phyloP scores from a whole-genome alignment of 2,329 filamentous ascomycete species.

The Colletotrichum neosansevieriae region DNA sequence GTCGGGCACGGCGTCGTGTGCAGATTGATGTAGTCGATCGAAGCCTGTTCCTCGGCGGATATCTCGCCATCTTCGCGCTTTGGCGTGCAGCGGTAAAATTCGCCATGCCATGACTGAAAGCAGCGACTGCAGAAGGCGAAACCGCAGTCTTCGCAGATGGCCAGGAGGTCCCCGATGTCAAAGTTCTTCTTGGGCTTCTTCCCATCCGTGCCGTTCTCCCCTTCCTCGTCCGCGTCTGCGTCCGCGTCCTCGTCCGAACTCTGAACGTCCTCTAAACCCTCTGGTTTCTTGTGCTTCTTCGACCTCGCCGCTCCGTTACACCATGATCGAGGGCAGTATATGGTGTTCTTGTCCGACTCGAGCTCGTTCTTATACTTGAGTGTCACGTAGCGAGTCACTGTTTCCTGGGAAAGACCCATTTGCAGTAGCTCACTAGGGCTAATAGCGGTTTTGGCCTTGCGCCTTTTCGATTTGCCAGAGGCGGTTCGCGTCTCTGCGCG shows the following conservation, averaged over 20 bases:
- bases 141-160: conserved; percentile 88
- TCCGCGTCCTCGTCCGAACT: conserved; percentile 63
- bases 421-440: conserved; percentile 87
- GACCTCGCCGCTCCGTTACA: conserved; percentile 90
- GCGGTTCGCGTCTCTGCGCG: conserved; percentile 53
- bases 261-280: conserved; percentile 72
- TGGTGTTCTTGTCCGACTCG: conserved; percentile 89
- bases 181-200: conserved; percentile 46
- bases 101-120: conserved; percentile 89
- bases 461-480: conserved; percentile 53
- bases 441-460: conserved; percentile 75
- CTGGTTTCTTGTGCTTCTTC: conserved; percentile 77
- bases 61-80: conserved; percentile 77
- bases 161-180: conserved; percentile 73
- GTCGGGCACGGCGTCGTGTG: conserved; percentile 92
- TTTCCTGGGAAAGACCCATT: conserved; percentile 77
- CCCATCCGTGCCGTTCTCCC: conserved; percentile 39
- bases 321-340: conserved; percentile 93
- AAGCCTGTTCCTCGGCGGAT: conserved; percentile 86
- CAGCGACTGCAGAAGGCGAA: conserved; percentile 87
- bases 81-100: conserved; percentile 77
- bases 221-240: conserved; percentile 62
- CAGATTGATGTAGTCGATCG: conserved; percentile 82
- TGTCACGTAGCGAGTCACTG: conserved; percentile 86
- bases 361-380: conserved; percentile 94